phyloP scores from a whole-genome alignment of 2,329 filamentous ascomycete genomes.

The Graphiopsis chlorocephala region DNA sequence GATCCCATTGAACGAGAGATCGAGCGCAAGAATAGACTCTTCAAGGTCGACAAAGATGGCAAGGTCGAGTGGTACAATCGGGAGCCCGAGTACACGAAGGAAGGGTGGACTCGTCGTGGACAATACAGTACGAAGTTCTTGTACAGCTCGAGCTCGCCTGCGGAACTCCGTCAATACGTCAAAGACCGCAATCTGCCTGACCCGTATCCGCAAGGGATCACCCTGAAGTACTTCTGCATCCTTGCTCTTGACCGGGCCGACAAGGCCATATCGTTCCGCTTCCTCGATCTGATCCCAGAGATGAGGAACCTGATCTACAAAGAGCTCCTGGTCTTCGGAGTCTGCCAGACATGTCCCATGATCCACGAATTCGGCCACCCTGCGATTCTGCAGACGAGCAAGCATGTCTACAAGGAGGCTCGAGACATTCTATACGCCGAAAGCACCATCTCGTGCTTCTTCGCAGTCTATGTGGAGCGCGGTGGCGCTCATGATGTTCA shows the following conservation, averaged over 20 bases:
- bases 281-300: constrained; percentile 27
- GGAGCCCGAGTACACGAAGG: constrained; percentile 13
- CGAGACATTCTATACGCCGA: constrained; percentile 24
- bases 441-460: constrained; percentile 11
- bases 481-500: too few species aligned
- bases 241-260: constrained; percentile 18
- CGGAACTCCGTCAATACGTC: constrained; percentile 21
- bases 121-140: background rate
- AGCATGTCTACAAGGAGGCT: constrained; percentile 26
- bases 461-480: background rate
- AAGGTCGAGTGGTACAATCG: background rate
- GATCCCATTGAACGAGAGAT: background rate
- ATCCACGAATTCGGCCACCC: background rate
- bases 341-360: background rate
- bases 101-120: background rate
- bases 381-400: constrained; percentile 18
- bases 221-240: constrained; percentile 23
- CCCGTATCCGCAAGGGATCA: constrained; percentile 21
- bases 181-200: constrained; percentile 19
- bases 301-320: constrained; percentile 25
- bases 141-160: constrained; percentile 17
- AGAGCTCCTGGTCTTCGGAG: constrained; percentile 17
- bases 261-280: constrained; percentile 17
- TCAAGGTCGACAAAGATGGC: constrained; percentile 2
- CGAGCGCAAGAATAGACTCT: constrained; percentile 6